Conservation (phyloP, 2,329 filamentous ascomycete species). For the Tolypocladium ovalisporum region DNA sequence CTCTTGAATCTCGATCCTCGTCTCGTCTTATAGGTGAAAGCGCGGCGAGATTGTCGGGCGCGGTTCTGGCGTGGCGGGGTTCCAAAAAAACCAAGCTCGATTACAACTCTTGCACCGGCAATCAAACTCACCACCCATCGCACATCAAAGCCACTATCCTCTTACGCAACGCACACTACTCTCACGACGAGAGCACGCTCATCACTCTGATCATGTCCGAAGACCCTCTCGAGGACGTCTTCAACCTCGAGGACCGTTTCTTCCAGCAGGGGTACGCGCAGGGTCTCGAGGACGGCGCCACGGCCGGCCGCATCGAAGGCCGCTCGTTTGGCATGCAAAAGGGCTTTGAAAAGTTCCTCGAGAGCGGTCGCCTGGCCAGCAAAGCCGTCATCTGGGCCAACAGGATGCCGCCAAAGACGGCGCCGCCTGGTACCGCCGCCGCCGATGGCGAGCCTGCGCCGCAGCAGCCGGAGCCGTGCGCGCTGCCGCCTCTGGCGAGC, state of each 20-base stretch:
- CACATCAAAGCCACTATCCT: neutral
- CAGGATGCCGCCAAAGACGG: conserved; percentile 34
- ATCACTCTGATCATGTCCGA: neutral
- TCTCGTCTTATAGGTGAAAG: too few species aligned
- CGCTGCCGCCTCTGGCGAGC: conserved; percentile 32
- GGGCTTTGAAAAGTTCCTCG: conserved; percentile 84
- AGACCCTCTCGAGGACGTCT: conserved; percentile 46
- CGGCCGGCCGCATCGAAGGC: conserved; percentile 76
- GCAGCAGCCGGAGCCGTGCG: conserved; percentile 5
- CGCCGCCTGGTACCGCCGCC: conserved; percentile 2
- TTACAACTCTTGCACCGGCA: too few species aligned
- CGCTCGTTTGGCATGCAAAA: conserved; percentile 84
- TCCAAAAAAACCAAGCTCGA: too few species aligned
- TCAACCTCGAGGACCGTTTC: conserved; percentile 56
- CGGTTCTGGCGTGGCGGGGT: too few species aligned
- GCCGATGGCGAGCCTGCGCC: neutral
- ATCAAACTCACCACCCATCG: neutral
- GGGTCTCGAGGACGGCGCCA: conserved; percentile 63
- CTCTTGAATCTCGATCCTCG: too few species aligned
- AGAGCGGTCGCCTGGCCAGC: conserved; percentile 69
- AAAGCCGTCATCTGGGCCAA: conserved; percentile 77
- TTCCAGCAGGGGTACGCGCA: conserved; percentile 73
- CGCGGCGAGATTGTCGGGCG: too few species aligned
- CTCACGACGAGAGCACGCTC: neutral
- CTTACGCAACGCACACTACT: neutral